Percentiles rank a stretch among this genome's conserved stretches.
phyloP scores from a whole-genome alignment of 2,329 filamentous ascomycete species.

The Acarospora socialis region DNA sequence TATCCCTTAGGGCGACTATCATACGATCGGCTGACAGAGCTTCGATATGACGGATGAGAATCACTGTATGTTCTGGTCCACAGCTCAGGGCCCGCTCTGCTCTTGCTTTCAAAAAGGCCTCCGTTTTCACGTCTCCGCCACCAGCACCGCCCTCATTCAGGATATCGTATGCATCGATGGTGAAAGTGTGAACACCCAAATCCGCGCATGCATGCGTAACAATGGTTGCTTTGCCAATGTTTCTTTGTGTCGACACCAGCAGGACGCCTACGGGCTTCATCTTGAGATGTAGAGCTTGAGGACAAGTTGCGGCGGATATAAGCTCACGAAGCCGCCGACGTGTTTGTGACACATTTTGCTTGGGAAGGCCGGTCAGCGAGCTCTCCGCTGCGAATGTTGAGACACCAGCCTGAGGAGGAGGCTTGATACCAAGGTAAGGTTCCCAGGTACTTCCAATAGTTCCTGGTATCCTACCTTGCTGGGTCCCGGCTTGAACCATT shows the following conservation, averaged over 20 bases:
- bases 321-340: slow-evolving; percentile 67
- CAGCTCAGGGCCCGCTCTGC: slow-evolving; percentile 82
- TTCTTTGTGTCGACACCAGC: slow-evolving; percentile 78
- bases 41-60: slow-evolving; percentile 83
- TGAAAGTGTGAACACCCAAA: slow-evolving; percentile 77
- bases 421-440: slow-evolving; percentile 72
- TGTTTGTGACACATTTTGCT: slow-evolving; percentile 33
- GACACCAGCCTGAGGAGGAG: slow-evolving; percentile 39
- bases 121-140: slow-evolving; percentile 84
- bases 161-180: slow-evolving; percentile 85
- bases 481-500: slow-evolving; percentile 82
- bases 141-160: slow-evolving; percentile 79
- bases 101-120: slow-evolving; percentile 74
- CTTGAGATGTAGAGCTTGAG: slow-evolving; percentile 69
- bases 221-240: slow-evolving; percentile 79
- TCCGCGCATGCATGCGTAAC: slow-evolving; percentile 68
- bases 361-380: slow-evolving; percentile 19
- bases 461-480: slow-evolving; percentile 65
- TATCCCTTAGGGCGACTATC: slow-evolving; percentile 67
- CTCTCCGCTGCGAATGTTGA: slow-evolving; percentile 6
- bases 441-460: slow-evolving; percentile 68
- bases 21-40: slow-evolving; percentile 85
- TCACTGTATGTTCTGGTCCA: slow-evolving; percentile 64
- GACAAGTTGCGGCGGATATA: slow-evolving; percentile 76
- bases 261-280: slow-evolving; percentile 82